phyloP scores from a whole-genome alignment of 768 basidiomycete genomes.

The Leccinellum rugosiceps region DNA sequence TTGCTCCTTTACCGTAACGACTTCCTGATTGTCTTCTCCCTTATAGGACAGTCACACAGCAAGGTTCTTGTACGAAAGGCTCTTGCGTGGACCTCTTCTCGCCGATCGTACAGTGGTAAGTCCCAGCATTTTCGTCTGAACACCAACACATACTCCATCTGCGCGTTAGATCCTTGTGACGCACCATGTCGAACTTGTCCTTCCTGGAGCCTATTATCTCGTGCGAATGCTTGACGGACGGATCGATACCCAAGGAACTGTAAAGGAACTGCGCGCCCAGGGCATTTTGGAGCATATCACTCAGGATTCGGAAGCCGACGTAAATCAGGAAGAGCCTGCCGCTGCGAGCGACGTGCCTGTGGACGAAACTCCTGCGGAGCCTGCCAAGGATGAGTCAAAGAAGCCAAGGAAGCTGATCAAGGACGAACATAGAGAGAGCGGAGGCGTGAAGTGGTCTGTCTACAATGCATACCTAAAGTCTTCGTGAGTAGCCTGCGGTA shows the following conservation, averaged over 20 bases:
- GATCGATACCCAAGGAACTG: constrained; percentile 69
- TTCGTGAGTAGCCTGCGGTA: constrained; percentile 40
- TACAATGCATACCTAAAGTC: constrained; percentile 69
- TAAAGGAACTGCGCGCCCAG: constrained; percentile 57
- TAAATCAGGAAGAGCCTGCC: constrained; percentile 42
- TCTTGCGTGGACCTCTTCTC: constrained; percentile 65
- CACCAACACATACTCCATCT: not conserved
- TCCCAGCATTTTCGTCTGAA: not conserved
- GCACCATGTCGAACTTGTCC: constrained; percentile 80
- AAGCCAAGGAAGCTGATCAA: constrained; percentile 73
- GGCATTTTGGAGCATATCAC: constrained; percentile 63
- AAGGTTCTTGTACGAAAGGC: constrained; percentile 57
- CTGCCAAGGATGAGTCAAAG: constrained; percentile 33
- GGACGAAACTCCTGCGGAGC: constrained; percentile 1
- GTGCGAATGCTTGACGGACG: constrained; percentile 81
- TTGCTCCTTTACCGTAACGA: not conserved
- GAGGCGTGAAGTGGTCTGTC: constrained; percentile 77
- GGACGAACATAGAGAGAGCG: constrained; percentile 78
- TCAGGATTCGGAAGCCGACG: constrained; percentile 47
- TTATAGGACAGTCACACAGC: constrained; percentile 66
- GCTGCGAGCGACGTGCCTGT: constrained; percentile 9
- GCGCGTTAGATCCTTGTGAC: constrained; percentile 60
- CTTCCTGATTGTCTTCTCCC: not conserved
- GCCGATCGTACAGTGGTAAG: constrained; percentile 64
- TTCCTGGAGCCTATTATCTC: constrained; percentile 69